Evolutionary conservation across 441 rosid species (phyloP), one percentile per base, ranked within the genome.

Genomic region (Brassica hybrid): DNA sequence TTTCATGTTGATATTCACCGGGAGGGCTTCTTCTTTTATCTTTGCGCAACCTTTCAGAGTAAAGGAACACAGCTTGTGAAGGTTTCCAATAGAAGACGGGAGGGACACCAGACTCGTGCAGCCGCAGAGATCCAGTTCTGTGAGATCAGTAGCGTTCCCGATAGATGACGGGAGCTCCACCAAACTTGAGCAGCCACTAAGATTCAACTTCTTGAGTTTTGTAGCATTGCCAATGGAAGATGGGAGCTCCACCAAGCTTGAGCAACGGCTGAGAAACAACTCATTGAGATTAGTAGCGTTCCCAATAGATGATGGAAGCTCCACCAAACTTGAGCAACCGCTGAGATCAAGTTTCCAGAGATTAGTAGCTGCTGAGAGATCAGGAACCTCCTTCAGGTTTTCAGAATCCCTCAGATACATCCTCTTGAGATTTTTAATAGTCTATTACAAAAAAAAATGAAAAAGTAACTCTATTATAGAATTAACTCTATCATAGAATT

Each of bases 351-450:
- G 2, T n/a, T 48, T 48, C 54, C 17, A 13, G 3, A 48, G 54
- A 48, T n/a, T 48, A 48, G 17, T 48, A 16, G 54, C 54, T 4
- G 7, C 4, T 48, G 54, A 48, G 54, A 48, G 54, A 48, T 48
- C 14, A 48, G 54, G 54, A 48, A 48, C 54, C 54, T 48, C 54
- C 54, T 48, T 48, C 54, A 48, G 17, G 54, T 48, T 48, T 48
- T 48, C 2, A 0, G 54, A 48, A 13, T 48, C 54, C 54, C 54
- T 48, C 7, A 48, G 3, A 48, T 13, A 48, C 54, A 48, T 48
- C 54, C 54, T 7, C 7, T 48, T 48, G 54, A 48, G 54, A 48
- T 13, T 48, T 48, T 7, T 48, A 48, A 48, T 48, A 5, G 16
- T 48, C 54, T 48, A 13, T 36, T 13, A 10, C 6, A 13, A 45